phyloP scores from a whole-genome alignment of 768 basidiomycete species.

The Albatrellus ellisii region DNA sequence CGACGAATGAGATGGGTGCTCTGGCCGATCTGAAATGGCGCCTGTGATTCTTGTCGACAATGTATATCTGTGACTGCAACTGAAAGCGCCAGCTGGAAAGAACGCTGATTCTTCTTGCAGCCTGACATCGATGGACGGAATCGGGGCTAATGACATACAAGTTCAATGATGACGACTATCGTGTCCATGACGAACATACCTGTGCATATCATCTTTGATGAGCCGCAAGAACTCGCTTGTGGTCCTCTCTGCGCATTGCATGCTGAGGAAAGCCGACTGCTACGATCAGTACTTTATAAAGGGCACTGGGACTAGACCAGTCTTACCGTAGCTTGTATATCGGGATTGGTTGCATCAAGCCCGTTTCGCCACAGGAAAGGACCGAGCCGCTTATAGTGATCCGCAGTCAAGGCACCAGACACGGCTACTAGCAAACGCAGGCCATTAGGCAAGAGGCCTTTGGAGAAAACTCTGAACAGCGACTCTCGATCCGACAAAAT shows the following conservation, averaged over 20 bases:
- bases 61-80: constrained; percentile 44
- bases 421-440: constrained; percentile 53
- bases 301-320: constrained; percentile 2
- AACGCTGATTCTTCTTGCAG: constrained; percentile 40
- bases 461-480: constrained; percentile 7
- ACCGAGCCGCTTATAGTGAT: constrained; percentile 39
- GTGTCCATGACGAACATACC: constrained; percentile 4
- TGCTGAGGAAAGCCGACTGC: constrained; percentile 15
- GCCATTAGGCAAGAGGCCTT: constrained; percentile 18
- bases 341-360: constrained; percentile 25
- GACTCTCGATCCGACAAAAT: constrained; percentile 7
- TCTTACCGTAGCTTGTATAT: constrained; percentile 37
- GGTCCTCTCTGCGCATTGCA: constrained; percentile 18
- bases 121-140: constrained; percentile 32
- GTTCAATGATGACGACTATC: constrained; percentile 1
- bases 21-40: constrained; percentile 58
- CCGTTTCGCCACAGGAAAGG: constrained; percentile 46
- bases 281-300: background rate
- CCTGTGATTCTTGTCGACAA: constrained; percentile 46
- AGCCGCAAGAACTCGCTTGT: background rate
- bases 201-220: constrained; percentile 6
- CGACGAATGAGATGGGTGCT: constrained; percentile 59
- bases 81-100: constrained; percentile 61
- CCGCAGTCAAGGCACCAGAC: constrained; percentile 35
- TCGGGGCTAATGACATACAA: constrained; percentile 30